phyloP scores from a whole-genome alignment of 2,329 filamentous ascomycete genomes.

The Chrysoporthe puriensis region DNA sequence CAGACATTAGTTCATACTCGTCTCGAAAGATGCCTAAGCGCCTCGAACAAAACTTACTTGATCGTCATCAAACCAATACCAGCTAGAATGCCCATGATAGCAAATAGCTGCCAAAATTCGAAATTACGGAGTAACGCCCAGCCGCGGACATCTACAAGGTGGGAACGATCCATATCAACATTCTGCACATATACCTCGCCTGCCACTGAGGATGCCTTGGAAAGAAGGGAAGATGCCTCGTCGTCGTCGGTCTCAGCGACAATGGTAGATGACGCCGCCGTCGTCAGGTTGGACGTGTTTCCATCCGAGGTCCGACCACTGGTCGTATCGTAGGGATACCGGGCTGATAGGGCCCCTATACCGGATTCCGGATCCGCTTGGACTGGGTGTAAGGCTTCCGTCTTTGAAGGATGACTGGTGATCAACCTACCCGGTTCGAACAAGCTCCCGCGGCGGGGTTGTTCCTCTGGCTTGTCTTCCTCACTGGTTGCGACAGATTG shows the following conservation, averaged over 20 bases:
- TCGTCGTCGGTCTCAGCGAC: conserved; percentile 50
- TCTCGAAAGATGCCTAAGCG: not conserved
- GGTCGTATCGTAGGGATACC: conserved; percentile 21
- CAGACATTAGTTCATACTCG: not conserved
- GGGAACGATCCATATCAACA: conserved; percentile 74
- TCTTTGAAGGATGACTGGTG: conserved; percentile 41
- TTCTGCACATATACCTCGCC: conserved; percentile 57
- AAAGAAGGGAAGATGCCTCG: conserved; percentile 83
- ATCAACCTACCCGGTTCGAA: conserved; percentile 47
- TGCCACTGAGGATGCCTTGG: conserved; percentile 58
- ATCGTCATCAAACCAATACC: conserved; percentile 98
- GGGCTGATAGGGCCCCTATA: conserved; percentile 12
- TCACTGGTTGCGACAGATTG: conserved; percentile 54
- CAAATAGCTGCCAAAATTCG: conserved; percentile 91
- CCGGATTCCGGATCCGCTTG: conserved; percentile 29
- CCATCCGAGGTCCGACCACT: conserved; percentile 27
- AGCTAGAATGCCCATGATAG: conserved; percentile 85
- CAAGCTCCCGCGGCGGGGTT: conserved; percentile 46
- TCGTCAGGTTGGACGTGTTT: conserved; percentile 30
- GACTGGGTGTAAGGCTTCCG: conserved; percentile 35
- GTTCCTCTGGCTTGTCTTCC: conserved; percentile 36
- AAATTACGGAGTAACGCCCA: conserved; percentile 69
- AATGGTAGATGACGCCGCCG: conserved; percentile 30
- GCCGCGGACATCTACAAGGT: conserved; percentile 89
- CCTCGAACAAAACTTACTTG: conserved; percentile 66